phyloP scores from a whole-genome alignment of 2,329 filamentous ascomycete species.

The Colletotrichum coccodes region DNA sequence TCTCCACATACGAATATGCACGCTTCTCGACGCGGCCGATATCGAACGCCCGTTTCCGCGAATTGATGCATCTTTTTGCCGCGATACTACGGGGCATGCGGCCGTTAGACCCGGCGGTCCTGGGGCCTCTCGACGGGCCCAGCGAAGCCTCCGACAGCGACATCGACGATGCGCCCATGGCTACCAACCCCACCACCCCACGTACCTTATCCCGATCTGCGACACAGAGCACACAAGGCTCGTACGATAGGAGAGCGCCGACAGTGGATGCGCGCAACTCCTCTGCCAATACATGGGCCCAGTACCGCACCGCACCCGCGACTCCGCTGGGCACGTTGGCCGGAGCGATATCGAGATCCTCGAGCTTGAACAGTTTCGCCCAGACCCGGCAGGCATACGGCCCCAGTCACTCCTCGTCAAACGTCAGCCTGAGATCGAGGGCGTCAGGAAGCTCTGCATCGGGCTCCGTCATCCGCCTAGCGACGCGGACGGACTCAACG shows the following conservation, averaged over 20 bases:
- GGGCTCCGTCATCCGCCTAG: constrained; percentile 60
- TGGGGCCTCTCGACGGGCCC: constrained; percentile 48
- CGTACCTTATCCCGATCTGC: constrained; percentile 42
- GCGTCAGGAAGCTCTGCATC: constrained; percentile 44
- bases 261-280: constrained; percentile 48
- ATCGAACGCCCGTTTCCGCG: constrained; percentile 76
- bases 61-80: constrained; percentile 86
- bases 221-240: constrained; percentile 45
- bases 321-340: constrained; percentile 57
- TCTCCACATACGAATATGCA: constrained; percentile 82
- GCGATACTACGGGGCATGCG: constrained; percentile 82
- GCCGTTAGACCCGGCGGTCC: constrained; percentile 64
- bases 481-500: constrained; percentile 46
- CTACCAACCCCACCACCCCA: constrained; percentile 53
- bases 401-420: constrained; percentile 48
- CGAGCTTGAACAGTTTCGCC: constrained; percentile 52
- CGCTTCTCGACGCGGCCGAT: constrained; percentile 81
- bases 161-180: constrained; percentile 56
- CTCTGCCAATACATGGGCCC: constrained; percentile 54
- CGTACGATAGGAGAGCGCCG: constrained; percentile 34
- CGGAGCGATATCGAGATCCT: constrained; percentile 47
- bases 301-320: constrained; percentile 64
- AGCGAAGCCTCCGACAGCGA: constrained; percentile 49
- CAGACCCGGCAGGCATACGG: constrained; percentile 53
- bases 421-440: constrained; percentile 50